Evolutionary conservation across 371 early-diverging fungal genomes (phyloP).

Genomic region (Mortierella sp.): DNA sequence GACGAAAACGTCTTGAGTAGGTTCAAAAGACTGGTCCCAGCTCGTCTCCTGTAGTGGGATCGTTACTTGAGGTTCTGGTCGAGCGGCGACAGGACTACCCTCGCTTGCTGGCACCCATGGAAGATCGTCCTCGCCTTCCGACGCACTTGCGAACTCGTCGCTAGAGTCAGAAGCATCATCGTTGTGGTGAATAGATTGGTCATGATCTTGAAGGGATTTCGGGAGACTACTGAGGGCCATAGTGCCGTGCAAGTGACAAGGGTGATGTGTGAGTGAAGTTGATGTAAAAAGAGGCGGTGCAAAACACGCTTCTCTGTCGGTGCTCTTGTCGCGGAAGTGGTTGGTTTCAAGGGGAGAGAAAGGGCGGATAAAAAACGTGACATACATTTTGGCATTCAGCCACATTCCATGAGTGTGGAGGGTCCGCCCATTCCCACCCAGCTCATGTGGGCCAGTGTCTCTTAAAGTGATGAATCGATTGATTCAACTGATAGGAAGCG

Average conservation of each 20-base stretch:
- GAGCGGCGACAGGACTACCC: slow-evolving; percentile 29
- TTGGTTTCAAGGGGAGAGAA: too few species aligned
- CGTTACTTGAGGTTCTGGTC: slow-evolving; percentile 17
- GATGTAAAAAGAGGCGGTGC: background rate
- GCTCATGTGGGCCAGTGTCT: too few species aligned
- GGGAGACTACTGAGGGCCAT: background rate
- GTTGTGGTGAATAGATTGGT: slow-evolving; percentile 17
- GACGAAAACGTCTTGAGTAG: too few species aligned
- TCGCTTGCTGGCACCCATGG: slow-evolving; percentile 43
- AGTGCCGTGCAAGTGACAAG: background rate
- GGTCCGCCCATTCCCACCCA: too few species aligned
- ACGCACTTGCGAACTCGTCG: slow-evolving; percentile 54
- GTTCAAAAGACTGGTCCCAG: too few species aligned
- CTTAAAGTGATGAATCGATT: too few species aligned
- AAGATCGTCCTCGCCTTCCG: slow-evolving; percentile 51
- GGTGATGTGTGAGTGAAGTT: background rate
- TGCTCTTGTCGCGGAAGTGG: too few species aligned
- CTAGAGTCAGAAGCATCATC: slow-evolving; percentile 42
- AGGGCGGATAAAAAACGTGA: too few species aligned
- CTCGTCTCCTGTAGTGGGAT: background rate
- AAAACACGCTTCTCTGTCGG: too few species aligned
- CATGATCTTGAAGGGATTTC: slow-evolving; percentile 3
- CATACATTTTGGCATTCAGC: too few species aligned
- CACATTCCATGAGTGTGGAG: too few species aligned
- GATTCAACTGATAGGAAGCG: too few species aligned